Conservation (phyloP, 208 protist species). For the Tetramitus jugosus region DNA sequence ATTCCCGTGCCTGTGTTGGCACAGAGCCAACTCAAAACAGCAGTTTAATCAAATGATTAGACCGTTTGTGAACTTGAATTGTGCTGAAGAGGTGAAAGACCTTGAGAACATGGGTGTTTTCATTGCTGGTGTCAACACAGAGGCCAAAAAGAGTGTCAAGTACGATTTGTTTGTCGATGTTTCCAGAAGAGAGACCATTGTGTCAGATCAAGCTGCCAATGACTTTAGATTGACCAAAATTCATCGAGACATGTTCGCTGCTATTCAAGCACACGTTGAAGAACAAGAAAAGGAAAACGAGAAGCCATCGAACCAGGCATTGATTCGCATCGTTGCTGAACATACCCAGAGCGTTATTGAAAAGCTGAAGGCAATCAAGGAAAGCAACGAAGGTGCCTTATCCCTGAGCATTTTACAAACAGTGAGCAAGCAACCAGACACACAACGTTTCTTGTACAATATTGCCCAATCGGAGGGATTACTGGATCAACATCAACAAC, state of each 20-base stretch:
- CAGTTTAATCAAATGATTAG: not conserved
- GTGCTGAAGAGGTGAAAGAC: not conserved
- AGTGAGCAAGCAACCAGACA: not conserved
- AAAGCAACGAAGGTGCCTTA: not conserved
- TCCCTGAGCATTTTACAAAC: not conserved
- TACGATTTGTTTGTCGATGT: not conserved
- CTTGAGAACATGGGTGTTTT: not conserved
- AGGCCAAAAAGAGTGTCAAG: not conserved
- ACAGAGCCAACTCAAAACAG: not conserved
- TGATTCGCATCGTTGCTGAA: not conserved
- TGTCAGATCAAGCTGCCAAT: not conserved
- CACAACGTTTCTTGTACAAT: not conserved
- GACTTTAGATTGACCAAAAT: slow-evolving; percentile 12
- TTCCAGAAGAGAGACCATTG: not conserved
- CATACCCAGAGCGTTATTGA: not conserved
- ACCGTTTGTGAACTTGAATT: not conserved
- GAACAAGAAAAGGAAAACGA: not conserved
- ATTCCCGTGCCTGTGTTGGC: not conserved
- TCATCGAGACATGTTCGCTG: not conserved
- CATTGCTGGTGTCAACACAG: not conserved
- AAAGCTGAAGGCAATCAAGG: not conserved
- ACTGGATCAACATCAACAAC: too few relatives aligned
- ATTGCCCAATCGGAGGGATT: not conserved
- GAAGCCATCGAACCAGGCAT: not conserved
- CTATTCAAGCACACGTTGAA: not conserved